Base-by-base conservation (phyloP, 2,329 filamentous ascomycete genomes). In the Trichothecium sympodiale region DNA sequence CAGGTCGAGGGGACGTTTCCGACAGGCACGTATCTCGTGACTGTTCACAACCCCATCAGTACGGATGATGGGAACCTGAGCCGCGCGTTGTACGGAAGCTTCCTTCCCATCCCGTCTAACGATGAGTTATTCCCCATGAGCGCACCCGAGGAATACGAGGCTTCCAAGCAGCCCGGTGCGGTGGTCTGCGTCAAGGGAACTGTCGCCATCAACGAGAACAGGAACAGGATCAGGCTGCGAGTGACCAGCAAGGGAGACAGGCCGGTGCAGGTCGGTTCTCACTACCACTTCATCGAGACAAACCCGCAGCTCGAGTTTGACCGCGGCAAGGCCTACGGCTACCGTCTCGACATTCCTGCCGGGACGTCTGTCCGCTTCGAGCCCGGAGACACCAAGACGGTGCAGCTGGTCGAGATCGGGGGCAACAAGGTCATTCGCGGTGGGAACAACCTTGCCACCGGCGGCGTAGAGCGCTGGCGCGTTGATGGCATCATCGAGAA, bases 261-360 rank as follows among this genome's bases (percentile, higher is more conserved):
- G 23, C 89, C 89, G 2, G 82, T 95, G 41, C 88, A 95, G 67
- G 82, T 88, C 40, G 89, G 89, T 23, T 94, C 86, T 23, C 89
- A 96, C 60, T 96, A 94, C 57, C 89, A 95, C 60, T 94, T 96
- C 55, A 77, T 94, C 51, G 89, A 96, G 64, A 82, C 79, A n/a
- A 96, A 96, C 58, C 84, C 87, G 1, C 76, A 84, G 55, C 71
- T 96, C 34, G 75, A 83, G 42, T 96, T 96, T 55, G 89, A 96
- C 59, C 83, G 89, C 17, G 64, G 75, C 34, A 76, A 75, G 45
- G 76, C 87, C 1, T 91, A 91, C 51, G 89, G 89, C 5, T 94
- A 76, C 60, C 74, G 87, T 9, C 70, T 96, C 12, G 88, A 96
- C 52, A 91, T 96, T 39, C 69, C 89, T 2, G 87, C 89, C 0